Percentiles rank a stretch among this genome's conserved stretches.
phyloP scores from a whole-genome alignment of 352 stramenopile species.

The Globisporangium cystogenes region DNA sequence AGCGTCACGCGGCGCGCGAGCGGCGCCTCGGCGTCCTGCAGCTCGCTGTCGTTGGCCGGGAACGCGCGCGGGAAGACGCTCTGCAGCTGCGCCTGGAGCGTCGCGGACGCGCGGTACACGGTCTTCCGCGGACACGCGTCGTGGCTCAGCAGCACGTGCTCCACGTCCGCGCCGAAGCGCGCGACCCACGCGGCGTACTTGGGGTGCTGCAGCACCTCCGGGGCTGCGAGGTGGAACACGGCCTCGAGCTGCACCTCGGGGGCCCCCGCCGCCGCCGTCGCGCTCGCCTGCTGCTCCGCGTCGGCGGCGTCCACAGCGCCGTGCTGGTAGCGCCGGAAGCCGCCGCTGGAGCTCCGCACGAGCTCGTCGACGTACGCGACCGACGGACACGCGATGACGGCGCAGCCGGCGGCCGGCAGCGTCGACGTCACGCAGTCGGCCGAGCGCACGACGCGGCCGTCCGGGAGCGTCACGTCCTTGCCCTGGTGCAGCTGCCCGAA shows the following conservation, averaged over 20 bases:
- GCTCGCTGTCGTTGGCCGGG: constrained; percentile 42
- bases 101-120: constrained; percentile 65
- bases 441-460: constrained; percentile 56
- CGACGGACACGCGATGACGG: constrained; percentile 58
- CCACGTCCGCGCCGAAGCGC: constrained; percentile 45
- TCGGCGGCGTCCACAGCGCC: constrained; percentile 2
- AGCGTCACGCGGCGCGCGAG: constrained; percentile 26
- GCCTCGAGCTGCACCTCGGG: constrained; percentile 46
- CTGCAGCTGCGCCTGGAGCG: constrained; percentile 68
- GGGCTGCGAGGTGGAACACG: constrained; percentile 51
- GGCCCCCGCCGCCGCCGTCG: not conserved
- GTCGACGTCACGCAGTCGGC: constrained; percentile 68
- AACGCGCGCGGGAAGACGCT: constrained; percentile 55
- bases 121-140: constrained; percentile 49
- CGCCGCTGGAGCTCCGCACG: constrained; percentile 17
- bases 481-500: constrained; percentile 78
- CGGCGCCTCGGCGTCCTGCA: constrained; percentile 25
- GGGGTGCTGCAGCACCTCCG: constrained; percentile 42
- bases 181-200: constrained; percentile 56
- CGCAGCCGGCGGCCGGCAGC: constrained; percentile 38
- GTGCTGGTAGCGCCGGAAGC: constrained; percentile 42
- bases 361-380: constrained; percentile 58
- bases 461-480: constrained; percentile 65
- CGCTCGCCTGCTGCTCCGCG: not conserved
- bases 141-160: constrained; percentile 60